These are phyloP conservation scores for Entomophthora muscae DNA, from an alignment of 371 early-diverging fungal species.

Conservation along the genomic window DNA sequence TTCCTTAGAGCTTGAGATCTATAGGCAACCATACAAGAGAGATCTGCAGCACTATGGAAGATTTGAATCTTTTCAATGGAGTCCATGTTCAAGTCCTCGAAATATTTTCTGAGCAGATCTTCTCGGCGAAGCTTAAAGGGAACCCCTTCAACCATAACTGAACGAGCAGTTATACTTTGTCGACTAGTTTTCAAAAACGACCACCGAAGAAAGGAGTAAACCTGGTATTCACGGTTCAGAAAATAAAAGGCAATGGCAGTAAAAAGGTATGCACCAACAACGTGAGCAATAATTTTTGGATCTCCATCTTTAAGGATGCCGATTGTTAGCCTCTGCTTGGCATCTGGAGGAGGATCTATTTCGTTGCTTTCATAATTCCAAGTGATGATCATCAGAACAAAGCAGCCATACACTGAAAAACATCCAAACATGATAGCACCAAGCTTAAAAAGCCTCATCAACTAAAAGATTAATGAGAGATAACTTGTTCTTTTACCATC, in stretches of 20 bases:
- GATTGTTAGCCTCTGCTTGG: neutral
- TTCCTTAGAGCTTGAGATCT: slow-evolving; percentile 14
- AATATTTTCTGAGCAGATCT: slow-evolving; percentile 27
- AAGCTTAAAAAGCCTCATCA: slow-evolving; percentile 31
- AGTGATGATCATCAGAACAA: slow-evolving; percentile 3
- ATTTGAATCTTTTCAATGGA: slow-evolving; percentile 32
- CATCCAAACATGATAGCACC: neutral
- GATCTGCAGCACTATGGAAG: slow-evolving; percentile 23
- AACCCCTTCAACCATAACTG: slow-evolving; percentile 36
- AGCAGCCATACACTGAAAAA: neutral
- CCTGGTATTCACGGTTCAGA: slow-evolving; percentile 4
- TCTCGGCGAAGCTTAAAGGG: slow-evolving; percentile 28
- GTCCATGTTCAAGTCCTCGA: slow-evolving; percentile 30
- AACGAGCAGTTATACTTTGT: slow-evolving; percentile 14
- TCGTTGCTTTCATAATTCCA: neutral
- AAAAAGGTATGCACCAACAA: slow-evolving; percentile 6
- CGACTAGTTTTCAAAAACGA: neutral
- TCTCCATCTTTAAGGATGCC: neutral
- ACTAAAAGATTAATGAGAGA: slow-evolving; percentile 6
- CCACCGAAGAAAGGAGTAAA: slow-evolving; percentile 5
- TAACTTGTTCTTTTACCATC: slow-evolving; percentile 16
- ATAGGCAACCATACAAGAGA: slow-evolving; percentile 15
- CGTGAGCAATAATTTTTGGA: slow-evolving; percentile 1
- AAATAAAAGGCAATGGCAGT: neutral
- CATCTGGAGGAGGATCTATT: neutral